Conservation (phyloP, 2,329 filamentous ascomycete species). For the Sphaerulina populicola region DNA sequence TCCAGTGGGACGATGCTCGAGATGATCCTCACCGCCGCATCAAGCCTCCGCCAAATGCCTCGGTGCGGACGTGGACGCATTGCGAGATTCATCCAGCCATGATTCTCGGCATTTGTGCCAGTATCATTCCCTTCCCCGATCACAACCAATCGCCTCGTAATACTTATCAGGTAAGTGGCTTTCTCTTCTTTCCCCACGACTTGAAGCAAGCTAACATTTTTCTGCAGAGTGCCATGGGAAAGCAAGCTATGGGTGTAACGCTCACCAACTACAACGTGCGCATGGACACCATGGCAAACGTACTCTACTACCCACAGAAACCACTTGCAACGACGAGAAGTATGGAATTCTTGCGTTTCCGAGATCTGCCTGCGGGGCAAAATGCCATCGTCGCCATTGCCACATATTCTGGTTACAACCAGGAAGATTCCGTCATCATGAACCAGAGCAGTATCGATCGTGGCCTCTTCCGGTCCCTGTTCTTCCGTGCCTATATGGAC, state of each 20-base stretch:
- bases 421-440: conserved; percentile 99
- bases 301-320: conserved; percentile 97
- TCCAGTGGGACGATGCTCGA: conserved; percentile 46
- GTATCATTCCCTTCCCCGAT: conserved; percentile 98
- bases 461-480: conserved; percentile 91
- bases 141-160: conserved; percentile 98
- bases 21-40: conserved; percentile 74
- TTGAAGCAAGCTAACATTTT: neutral
- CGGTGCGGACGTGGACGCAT: conserved; percentile 88
- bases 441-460: conserved; percentile 99
- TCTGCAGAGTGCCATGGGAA: conserved; percentile 96
- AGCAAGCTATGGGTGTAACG: conserved; percentile 99
- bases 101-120: conserved; percentile 96
- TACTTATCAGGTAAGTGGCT: conserved; percentile 47
- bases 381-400: conserved; percentile 98
- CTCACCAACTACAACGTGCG: conserved; percentile 92
- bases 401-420: conserved; percentile 97
- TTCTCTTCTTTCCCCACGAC: neutral
- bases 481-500: conserved; percentile 96
- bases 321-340: conserved; percentile 90
- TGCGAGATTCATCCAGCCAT: conserved; percentile 99
- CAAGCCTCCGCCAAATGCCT: conserved; percentile 77
- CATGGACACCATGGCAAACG: conserved; percentile 99
- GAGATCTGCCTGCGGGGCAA: conserved; percentile 90
- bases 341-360: conserved; percentile 98